These are phyloP conservation scores for Arabidopsis lyrata DNA, from an alignment of 441 rosid genomes.

Conservation along the genomic window DNA sequence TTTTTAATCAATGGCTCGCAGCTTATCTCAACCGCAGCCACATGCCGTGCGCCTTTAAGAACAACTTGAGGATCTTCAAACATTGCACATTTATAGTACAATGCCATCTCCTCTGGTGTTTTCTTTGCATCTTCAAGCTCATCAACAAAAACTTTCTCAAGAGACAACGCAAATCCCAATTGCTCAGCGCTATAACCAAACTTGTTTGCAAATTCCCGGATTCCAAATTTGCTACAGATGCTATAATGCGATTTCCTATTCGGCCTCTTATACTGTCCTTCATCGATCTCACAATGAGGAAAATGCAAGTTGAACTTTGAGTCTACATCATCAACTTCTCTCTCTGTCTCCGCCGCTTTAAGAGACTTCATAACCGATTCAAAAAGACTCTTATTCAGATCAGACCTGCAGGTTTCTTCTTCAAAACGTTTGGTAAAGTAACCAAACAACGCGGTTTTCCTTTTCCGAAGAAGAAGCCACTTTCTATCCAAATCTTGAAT, in stretches of 20 bases:
- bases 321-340: background rate
- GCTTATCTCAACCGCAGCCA: background rate
- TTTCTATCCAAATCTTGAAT: conserved; percentile 4
- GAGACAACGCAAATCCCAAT: background rate
- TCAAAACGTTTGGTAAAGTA: background rate
- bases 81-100: background rate
- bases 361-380: background rate
- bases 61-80: background rate
- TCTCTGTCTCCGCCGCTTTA: background rate
- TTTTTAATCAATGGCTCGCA: background rate
- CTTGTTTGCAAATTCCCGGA: background rate
- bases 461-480: background rate
- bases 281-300: background rate
- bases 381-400: background rate
- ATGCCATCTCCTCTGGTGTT: background rate
- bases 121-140: background rate
- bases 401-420: background rate
- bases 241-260: background rate
- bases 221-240: background rate
- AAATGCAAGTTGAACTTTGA: conserved; percentile 3
- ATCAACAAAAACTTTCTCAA: background rate
- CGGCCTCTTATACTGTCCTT: conserved; percentile 1
- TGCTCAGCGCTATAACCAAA: conserved; percentile 2
- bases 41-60: background rate
- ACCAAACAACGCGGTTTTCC: background rate